Conservation (phyloP, 805 yeast species). For the Schwanniomyces occidentalis region DNA sequence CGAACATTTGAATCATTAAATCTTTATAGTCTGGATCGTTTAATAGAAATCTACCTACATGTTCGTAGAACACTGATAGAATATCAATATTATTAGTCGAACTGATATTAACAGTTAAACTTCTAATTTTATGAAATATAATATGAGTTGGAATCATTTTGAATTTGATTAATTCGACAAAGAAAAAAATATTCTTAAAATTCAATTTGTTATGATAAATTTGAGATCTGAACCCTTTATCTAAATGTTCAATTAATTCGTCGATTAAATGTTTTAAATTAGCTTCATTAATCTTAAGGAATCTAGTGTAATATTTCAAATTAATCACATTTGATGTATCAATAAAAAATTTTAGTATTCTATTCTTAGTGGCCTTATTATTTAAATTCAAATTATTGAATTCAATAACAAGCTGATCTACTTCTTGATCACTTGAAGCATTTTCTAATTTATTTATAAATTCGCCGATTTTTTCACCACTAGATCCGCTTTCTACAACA, state of each 20-base stretch:
- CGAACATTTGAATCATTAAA: slow-evolving; percentile 65
- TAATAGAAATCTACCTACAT: slow-evolving; percentile 66
- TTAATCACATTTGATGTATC: slow-evolving; percentile 48
- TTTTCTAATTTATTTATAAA: slow-evolving; percentile 46
- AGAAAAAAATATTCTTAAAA: slow-evolving; percentile 59
- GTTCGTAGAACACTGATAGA: slow-evolving; percentile 68
- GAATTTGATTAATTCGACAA: slow-evolving; percentile 77
- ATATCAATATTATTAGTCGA: slow-evolving; percentile 66
- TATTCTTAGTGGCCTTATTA: slow-evolving; percentile 70
- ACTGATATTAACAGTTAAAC: slow-evolving; percentile 51
- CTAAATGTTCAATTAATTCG: slow-evolving; percentile 55
- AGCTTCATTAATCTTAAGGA: slow-evolving; percentile 59
- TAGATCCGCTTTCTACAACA: slow-evolving; percentile 15
- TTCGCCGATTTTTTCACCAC: slow-evolving; percentile 41
- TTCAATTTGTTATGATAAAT: slow-evolving; percentile 52
- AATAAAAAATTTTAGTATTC: slow-evolving; percentile 57
- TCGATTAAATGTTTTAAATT: slow-evolving; percentile 51
- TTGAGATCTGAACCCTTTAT: slow-evolving; percentile 60
- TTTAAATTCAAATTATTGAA: slow-evolving; percentile 56
- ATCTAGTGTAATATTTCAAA: slow-evolving; percentile 58
- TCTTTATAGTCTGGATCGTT: slow-evolving; percentile 55
- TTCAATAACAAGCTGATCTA: slow-evolving; percentile 48
- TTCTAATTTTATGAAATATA: slow-evolving; percentile 70
- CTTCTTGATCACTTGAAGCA: slow-evolving; percentile 45
- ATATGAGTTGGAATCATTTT: slow-evolving; percentile 69